Evolutionary conservation across 441 rosid species (phyloP), one percentile per base, ranked within the genome.

Genomic region (Pelargonium australe): DNA sequence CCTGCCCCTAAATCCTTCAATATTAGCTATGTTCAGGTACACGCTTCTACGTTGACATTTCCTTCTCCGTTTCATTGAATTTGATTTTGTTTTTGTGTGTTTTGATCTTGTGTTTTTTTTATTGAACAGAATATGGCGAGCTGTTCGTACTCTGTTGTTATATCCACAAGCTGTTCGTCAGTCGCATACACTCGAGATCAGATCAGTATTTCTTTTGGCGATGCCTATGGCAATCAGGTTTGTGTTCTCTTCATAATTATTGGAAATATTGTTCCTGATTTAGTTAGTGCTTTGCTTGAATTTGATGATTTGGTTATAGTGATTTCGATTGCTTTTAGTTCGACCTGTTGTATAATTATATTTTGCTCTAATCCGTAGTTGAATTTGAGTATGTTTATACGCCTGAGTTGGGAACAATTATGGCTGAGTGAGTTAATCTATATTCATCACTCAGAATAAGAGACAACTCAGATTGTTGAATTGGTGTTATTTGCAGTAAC

Each of bases 181-280:
- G 16, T 80, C 19, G 49, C 28, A 68, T 79, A 81, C 70, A 85
- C 89, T 3, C 80, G 92, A 17, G 92, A 87, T 63, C 90, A 80
- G 70, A 88, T 88, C 63, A 83, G 93, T 64, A 63, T 86, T 25
- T 73, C 93, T 61, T 84, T 88, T 34, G 93, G 93, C 0, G 93
- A 88, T 74, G 89, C 83, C 2, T 88, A 88, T 41, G 93, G 89
- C 13, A 85, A 87, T 76, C 88, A 85, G 90, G 82, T 79, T 66
- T 40, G 25, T 34, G 25, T n/a, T 62, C 34, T 34, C 2, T 8
- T 43, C 34, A 4, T 53, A 12, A 20, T 5, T 2, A 49, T 20
- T 20, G 23, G 23, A 20, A 20, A 20, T 20, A 20, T 20, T 20
- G 23, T 20, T 20, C 23, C 23, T 20, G 23, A 20, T 20, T 20